Conservation (phyloP, 2,329 filamentous ascomycete genomes). For the Dothidotthia symphoricarpi region DNA sequence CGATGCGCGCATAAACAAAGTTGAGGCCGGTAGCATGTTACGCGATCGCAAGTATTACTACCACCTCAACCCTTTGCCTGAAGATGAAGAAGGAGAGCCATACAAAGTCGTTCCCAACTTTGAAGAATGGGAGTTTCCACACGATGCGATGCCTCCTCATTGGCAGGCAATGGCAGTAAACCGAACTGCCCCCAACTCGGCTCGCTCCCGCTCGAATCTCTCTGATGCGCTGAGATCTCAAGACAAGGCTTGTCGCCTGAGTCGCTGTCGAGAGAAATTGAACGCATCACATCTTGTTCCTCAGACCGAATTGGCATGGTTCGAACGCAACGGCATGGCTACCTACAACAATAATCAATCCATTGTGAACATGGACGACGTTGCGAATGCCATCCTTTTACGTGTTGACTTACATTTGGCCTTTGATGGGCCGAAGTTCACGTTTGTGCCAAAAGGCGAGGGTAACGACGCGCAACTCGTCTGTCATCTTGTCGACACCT, state of each 20-base stretch:
- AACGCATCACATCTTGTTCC: constrained; percentile 9
- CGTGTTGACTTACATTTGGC: constrained; percentile 14
- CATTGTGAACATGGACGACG: constrained; percentile 1
- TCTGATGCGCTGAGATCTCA: constrained; percentile 4
- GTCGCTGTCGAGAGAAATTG: constrained; percentile 5
- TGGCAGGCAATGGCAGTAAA: constrained; percentile 5
- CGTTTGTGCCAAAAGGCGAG: constrained; percentile 14
- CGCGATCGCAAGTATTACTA: constrained; percentile 6
- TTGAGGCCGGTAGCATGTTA: constrained; percentile 6
- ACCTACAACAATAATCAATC: constrained; percentile 4
- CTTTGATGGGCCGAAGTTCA: constrained; percentile 14
- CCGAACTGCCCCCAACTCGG: background rate
- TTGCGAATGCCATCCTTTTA: constrained; percentile 10
- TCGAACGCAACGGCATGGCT: constrained; percentile 7
- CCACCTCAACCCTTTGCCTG: constrained; percentile 1
- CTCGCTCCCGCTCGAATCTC: constrained; percentile 3
- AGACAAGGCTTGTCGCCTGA: constrained; percentile 6
- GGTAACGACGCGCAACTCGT: constrained; percentile 4
- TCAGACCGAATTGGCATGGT: constrained; percentile 7
- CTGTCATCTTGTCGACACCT: constrained; percentile 1
- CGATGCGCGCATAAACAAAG: constrained; percentile 1
- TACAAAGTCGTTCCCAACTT: constrained; percentile 7
- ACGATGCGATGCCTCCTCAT: constrained; percentile 6
- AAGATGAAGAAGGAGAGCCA: constrained; percentile 2
- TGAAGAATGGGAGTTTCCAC: constrained; percentile 4